Conservation (phyloP, 371 early-diverging fungal genomes). For the Mucor sp. region DNA sequence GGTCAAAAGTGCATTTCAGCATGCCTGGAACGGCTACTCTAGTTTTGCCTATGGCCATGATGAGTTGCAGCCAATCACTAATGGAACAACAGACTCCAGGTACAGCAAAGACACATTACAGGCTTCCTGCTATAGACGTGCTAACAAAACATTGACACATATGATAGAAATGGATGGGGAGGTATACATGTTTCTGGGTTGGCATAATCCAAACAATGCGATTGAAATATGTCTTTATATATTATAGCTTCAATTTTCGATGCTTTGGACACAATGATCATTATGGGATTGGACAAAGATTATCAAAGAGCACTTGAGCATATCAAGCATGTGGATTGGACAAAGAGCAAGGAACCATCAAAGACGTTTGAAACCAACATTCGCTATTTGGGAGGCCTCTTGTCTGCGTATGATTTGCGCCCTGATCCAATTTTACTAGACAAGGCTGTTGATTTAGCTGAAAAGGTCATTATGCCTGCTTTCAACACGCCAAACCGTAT, state of each 20-base stretch:
- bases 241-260: conserved; percentile 76
- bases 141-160: neutral
- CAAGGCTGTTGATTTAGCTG: conserved; percentile 31
- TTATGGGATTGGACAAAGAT: conserved; percentile 81
- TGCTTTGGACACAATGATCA: conserved; percentile 79
- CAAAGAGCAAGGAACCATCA: conserved; percentile 19
- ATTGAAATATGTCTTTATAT: conserved; percentile 39
- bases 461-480: conserved; percentile 45
- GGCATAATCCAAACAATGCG: conserved; percentile 38
- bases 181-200: conserved; percentile 36
- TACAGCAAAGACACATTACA: too few relatives aligned
- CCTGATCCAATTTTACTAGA: conserved; percentile 61
- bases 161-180: conserved; percentile 51
- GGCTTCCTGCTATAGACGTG: too few relatives aligned
- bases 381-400: conserved; percentile 74
- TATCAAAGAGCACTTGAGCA: conserved; percentile 67
- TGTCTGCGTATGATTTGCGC: conserved; percentile 63
- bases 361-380: conserved; percentile 80
- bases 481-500: conserved; percentile 67
- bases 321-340: conserved; percentile 53
- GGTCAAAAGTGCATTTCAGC: conserved; percentile 57
- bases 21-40: conserved; percentile 83
- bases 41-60: conserved; percentile 62
- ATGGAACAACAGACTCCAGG: conserved; percentile 64
- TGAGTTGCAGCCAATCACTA: conserved; percentile 54